These are phyloP conservation scores for Lophiostoma macrostomum DNA, from an alignment of 495 filamentous ascomycete genomes.

Conservation along the genomic window DNA sequence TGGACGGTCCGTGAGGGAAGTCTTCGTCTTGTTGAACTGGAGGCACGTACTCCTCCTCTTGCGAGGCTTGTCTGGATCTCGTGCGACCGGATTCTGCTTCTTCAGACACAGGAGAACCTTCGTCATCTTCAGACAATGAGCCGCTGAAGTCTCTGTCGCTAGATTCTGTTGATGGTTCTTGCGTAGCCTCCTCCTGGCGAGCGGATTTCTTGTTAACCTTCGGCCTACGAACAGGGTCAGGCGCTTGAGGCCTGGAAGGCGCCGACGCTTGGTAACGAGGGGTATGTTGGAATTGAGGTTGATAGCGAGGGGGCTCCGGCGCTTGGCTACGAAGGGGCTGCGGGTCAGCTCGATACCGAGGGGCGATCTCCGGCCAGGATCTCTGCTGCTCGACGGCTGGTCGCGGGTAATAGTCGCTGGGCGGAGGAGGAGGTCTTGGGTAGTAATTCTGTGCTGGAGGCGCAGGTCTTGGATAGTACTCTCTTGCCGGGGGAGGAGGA, in stretches of 20 bases:
- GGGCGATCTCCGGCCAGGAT: constrained; percentile 4
- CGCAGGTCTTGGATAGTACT: background rate
- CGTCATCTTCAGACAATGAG: background rate
- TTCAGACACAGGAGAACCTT: background rate
- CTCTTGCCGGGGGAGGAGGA: background rate
- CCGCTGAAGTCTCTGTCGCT: constrained; percentile 1
- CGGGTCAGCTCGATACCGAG: constrained; percentile 2
- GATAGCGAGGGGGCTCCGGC: constrained; percentile 21
- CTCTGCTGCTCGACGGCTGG: background rate
- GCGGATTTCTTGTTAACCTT: constrained; percentile 9
- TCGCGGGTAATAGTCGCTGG: background rate
- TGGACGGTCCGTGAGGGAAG: background rate
- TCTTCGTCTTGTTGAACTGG: constrained; percentile 3
- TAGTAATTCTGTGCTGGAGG: too few species aligned
- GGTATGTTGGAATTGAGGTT: constrained; percentile 9
- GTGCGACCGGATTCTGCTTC: background rate
- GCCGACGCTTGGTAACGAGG: constrained; percentile 20
- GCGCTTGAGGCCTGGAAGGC: constrained; percentile 12
- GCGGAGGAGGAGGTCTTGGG: background rate
- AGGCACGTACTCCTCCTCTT: constrained; percentile 1
- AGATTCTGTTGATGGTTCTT: constrained; percentile 14
- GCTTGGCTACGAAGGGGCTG: constrained; percentile 13
- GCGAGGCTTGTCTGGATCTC: constrained; percentile 2
- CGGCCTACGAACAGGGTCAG: constrained; percentile 12
- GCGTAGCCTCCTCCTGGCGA: constrained; percentile 9